Percentiles rank a stretch among this genome's conserved stretches.
phyloP scores from a whole-genome alignment of 768 basidiomycete genomes.

The Hypholoma fasciculare region DNA sequence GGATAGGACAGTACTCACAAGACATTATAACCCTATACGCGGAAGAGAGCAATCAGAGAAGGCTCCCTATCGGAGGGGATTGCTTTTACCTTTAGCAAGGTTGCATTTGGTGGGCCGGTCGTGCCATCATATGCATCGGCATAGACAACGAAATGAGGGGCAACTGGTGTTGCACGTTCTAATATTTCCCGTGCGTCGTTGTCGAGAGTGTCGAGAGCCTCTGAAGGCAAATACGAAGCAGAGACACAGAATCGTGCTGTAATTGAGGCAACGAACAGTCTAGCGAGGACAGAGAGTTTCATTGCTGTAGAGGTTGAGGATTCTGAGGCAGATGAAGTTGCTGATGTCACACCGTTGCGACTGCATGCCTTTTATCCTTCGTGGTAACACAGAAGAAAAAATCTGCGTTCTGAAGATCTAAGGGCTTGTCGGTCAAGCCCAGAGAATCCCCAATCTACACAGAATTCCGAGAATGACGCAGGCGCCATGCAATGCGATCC shows the following conservation, averaged over 20 bases:
- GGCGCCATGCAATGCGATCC: constrained; percentile 10
- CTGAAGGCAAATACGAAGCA: constrained; percentile 17
- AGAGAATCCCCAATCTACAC: constrained; percentile 12
- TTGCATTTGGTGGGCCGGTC: constrained; percentile 47
- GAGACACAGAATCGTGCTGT: constrained; percentile 2
- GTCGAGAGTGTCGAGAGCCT: constrained; percentile 24
- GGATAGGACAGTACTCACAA: constrained; percentile 37
- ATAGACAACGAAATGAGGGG: constrained; percentile 54
- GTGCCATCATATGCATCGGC: constrained; percentile 42
- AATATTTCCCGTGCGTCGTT: constrained; percentile 31
- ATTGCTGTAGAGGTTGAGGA: constrained; percentile 1
- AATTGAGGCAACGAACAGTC: constrained; percentile 3
- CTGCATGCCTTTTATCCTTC: constrained; percentile 4
- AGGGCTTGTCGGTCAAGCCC: constrained; percentile 5
- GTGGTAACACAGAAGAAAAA: background rate
- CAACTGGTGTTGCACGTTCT: constrained; percentile 37
- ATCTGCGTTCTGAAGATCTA: background rate
- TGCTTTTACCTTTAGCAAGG: constrained; percentile 39
- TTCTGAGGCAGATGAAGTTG: background rate
- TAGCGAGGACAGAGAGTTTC: constrained; percentile 4
- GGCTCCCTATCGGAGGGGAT: background rate
- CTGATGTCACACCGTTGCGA: background rate
- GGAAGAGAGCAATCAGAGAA: background rate
- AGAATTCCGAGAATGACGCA: constrained; percentile 18
- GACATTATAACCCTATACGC: constrained; percentile 53